A percentile compares a stretch with the other conserved stretches of the same genome.
phyloP scores from a whole-genome alignment of 495 filamentous ascomycete species.

The Tuber indicum region DNA sequence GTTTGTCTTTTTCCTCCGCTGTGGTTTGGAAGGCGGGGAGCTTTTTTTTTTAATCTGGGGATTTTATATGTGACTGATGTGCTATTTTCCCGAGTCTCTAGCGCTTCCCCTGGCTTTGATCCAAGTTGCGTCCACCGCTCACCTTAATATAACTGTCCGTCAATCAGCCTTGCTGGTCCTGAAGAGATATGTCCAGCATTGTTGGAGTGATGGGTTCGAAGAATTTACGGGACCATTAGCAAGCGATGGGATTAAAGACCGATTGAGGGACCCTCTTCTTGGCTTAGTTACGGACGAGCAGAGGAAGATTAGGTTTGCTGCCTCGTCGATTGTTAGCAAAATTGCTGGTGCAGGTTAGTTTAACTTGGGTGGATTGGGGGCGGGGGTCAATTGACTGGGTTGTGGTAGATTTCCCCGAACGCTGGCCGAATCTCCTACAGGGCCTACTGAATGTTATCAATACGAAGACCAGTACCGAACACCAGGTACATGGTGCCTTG shows the following conservation, averaged over 20 bases:
- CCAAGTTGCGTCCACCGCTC: conserved; percentile 67
- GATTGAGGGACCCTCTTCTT: conserved; percentile 62
- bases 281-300: conserved; percentile 75
- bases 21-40: neutral
- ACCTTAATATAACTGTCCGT: conserved; percentile 63
- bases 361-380: neutral
- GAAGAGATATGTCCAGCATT: conserved; percentile 68
- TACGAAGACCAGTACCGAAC: conserved; percentile 54
- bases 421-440: conserved; percentile 82
- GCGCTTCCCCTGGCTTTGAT: conserved; percentile 71
- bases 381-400: conserved; percentile 12
- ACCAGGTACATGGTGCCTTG: conserved; percentile 78
- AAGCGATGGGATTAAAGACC: conserved; percentile 62
- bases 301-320: conserved; percentile 74
- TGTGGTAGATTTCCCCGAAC: conserved; percentile 75
- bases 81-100: conserved; percentile 33
- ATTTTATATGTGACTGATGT: conserved; percentile 6
- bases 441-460: conserved; percentile 70
- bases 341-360: conserved; percentile 59
- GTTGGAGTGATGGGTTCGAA: conserved; percentile 58
- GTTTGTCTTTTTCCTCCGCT: conserved; percentile 21
- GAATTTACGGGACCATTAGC: conserved; percentile 61
- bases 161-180: conserved; percentile 77
- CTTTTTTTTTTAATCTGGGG: neutral
- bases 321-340: conserved; percentile 88